These are phyloP conservation scores for Athelia psychrophila DNA, from an alignment of 1,284 basidiomycete genomes.

Conservation along the genomic window DNA sequence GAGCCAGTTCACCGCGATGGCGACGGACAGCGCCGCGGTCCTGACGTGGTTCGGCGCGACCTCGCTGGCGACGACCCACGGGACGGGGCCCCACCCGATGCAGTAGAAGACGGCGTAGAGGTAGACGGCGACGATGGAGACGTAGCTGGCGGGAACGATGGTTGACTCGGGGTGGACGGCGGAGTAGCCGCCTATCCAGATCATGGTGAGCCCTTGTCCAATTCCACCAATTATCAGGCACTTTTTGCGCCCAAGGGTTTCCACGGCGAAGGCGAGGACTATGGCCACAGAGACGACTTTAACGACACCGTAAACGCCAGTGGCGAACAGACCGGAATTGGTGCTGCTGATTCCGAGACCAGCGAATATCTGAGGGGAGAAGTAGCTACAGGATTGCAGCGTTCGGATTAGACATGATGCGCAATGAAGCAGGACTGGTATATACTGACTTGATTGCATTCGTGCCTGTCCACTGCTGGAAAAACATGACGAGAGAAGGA, in stretches of 20 bases:
- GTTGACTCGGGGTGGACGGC: constrained; percentile 32
- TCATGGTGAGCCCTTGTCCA: constrained; percentile 44
- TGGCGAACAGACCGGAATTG: constrained; percentile 51
- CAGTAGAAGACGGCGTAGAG: constrained; percentile 46
- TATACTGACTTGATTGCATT: constrained; percentile 61
- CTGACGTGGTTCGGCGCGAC: constrained; percentile 48
- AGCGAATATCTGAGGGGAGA: constrained; percentile 46
- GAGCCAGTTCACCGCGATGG: constrained; percentile 45
- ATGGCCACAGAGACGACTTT: constrained; percentile 44
- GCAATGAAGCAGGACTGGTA: constrained; percentile 40
- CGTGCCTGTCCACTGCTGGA: constrained; percentile 60
- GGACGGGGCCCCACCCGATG: constrained; percentile 37
- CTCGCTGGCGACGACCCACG: constrained; percentile 47
- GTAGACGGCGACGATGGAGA: constrained; percentile 46
- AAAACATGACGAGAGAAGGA: constrained; percentile 50
- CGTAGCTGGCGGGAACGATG: constrained; percentile 42
- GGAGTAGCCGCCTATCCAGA: constrained; percentile 47
- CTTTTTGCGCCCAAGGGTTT: constrained; percentile 41
- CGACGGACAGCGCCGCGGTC: constrained; percentile 38
- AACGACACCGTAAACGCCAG: constrained; percentile 60
- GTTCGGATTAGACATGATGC: background rate
- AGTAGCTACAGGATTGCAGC: constrained; percentile 16
- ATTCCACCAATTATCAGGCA: constrained; percentile 44
- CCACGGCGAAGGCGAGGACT: constrained; percentile 40
- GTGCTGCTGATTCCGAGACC: constrained; percentile 53